Conservation (phyloP, 75 land plant species). For the Cunninghamia lanceolata region DNA sequence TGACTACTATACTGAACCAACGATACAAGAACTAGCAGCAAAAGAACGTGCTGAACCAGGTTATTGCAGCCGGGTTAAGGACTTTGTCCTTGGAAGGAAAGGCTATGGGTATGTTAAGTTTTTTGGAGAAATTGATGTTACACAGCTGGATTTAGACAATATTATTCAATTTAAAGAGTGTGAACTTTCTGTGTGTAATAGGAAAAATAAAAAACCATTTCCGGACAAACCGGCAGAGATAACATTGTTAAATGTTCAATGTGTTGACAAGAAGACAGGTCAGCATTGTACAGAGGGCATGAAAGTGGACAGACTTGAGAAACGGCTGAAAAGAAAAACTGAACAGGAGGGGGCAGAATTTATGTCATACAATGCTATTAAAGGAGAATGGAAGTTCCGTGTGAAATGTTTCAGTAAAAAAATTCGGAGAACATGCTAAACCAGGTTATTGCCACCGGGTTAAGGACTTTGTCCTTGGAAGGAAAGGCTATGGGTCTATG, state of each 20-base stretch:
- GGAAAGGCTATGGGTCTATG: too few species aligned
- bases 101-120: conserved; percentile 43
- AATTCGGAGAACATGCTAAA: too few species aligned
- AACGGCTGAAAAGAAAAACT: conserved; percentile 75
- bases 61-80: too few species aligned
- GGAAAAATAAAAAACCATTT: conserved; percentile 88
- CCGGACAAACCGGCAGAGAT: conserved; percentile 92
- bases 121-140: conserved; percentile 92
- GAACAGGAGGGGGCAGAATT: conserved; percentile 69
- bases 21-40: too few species aligned
- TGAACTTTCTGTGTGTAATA: conserved; percentile 91
- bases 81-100: too few species aligned
- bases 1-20: conserved; percentile 66
- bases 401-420: conserved; percentile 90
- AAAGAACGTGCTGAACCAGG: too few species aligned
- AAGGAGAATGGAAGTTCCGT: conserved; percentile 91
- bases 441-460: too few species aligned
- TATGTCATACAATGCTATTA: conserved; percentile 31
- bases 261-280: too few species aligned
- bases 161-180: conserved; percentile 89
- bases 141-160: conserved; percentile 83
- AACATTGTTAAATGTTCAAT: neutral
- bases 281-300: too few species aligned
- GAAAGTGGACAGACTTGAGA: conserved; percentile 62
- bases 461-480: too few species aligned